These are phyloP conservation scores for Meyerozyma elateridarum DNA, from an alignment of 1,139 yeast genomes.

Conservation along the genomic window DNA sequence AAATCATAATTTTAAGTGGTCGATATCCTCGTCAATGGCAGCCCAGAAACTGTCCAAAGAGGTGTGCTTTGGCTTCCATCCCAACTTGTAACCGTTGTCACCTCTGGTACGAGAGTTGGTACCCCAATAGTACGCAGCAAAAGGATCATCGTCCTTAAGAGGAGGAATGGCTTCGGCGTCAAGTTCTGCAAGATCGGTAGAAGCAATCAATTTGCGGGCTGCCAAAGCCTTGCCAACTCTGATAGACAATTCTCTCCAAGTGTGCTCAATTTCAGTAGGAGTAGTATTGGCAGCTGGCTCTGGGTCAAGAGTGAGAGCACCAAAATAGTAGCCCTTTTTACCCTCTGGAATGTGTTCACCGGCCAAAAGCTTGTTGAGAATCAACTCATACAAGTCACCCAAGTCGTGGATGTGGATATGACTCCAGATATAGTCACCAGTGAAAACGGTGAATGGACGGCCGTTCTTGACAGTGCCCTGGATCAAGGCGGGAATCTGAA, in stretches of 20 bases:
- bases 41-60: conserved; percentile 15
- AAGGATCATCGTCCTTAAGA: conserved; percentile 12
- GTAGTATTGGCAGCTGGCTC: conserved; percentile 15
- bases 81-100: conserved; percentile 21
- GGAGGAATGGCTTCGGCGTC: conserved; percentile 14
- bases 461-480: conserved; percentile 18
- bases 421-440: conserved; percentile 33
- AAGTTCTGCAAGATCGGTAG: conserved; percentile 17
- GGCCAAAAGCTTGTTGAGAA: conserved; percentile 18
- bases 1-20: too few species aligned
- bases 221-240: conserved; percentile 18
- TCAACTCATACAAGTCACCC: conserved; percentile 26
- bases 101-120: conserved; percentile 27
- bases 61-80: conserved; percentile 21
- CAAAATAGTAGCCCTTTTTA: conserved; percentile 33
- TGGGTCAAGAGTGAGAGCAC: conserved; percentile 17
- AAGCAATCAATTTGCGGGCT: conserved; percentile 12
- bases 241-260: conserved; percentile 28
- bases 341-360: conserved; percentile 26
- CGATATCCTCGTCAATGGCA: conserved; percentile 16
- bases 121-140: conserved; percentile 26
- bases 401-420: conserved; percentile 35
- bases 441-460: conserved; percentile 26
- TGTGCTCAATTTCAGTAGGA: conserved; percentile 22
- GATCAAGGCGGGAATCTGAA: conserved; percentile 29